Evolutionary conservation across 2,329 filamentous ascomycete species (phyloP), one percentile per base, ranked within the genome.

Genomic region (Rhexocercosporidium sp.): DNA sequence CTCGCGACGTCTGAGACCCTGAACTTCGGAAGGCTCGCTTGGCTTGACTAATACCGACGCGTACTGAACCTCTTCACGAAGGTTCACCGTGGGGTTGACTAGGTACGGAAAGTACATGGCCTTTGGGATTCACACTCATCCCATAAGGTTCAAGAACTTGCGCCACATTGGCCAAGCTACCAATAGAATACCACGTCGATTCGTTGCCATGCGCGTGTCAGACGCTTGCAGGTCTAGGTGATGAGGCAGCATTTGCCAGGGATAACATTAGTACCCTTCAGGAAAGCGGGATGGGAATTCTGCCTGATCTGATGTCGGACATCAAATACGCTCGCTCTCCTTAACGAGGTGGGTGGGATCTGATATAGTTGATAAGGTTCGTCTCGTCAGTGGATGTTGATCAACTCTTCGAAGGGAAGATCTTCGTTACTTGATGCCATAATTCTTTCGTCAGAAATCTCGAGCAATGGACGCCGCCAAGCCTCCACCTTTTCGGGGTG

Each of bases 401-500:
- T 56, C 12, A 34, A 25, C 37, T 41, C n/a, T 39, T 39, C 41
- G 54, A 41, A 18, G 25, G 4, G 20, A 18, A 41, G 54, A 9
- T 25, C 34, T 22, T 57, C 1, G 14, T 34, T 12, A 57, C 8
- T 57, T 39, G 49, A 53, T 29, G 49, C 49, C 49, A 31, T 39
- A 18, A n/a, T 14, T 25, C 27, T 37, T 25, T 9, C 25, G 14
- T 41, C 18, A 12, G 22, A 39, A 11, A 27, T 25, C 20, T 41
- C 34, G 14, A 39, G 34, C n/a, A 20, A 57, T 57, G 54, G 31
- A 57, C 18, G n/a, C 37, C 8, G 34, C 22, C 31, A 56, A 31
- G 44, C 3, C 47, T 37, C 8, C 61, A 20, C 53, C 61, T 20
- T 59, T 59, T 57, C 46, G 59, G 12, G 64, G 64, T 8, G 25